Evolutionary conservation across 352 stramenopile genomes (phyloP).

Genomic region (Phytophthora tubulina): DNA sequence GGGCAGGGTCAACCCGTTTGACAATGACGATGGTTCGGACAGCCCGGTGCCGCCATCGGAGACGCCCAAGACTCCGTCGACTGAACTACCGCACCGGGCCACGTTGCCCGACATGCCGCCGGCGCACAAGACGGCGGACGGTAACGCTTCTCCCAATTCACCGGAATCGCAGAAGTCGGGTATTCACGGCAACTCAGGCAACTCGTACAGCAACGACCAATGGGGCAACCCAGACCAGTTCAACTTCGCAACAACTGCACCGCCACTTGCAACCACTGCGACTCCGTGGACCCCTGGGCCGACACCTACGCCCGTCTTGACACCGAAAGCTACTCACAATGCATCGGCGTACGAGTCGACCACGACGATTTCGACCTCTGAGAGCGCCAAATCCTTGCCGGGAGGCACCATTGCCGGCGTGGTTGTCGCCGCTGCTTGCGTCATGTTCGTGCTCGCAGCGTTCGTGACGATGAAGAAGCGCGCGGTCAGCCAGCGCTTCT

Average conservation of each 20-base stretch:
- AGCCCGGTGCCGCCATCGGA: background rate
- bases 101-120: background rate
- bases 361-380: conserved; percentile 17
- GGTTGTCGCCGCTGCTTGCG: conserved; percentile 27
- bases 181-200: background rate
- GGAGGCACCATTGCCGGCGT: conserved; percentile 30
- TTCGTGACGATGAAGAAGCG: conserved; percentile 36
- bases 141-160: background rate
- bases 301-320: conserved; percentile 1
- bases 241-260: conserved; percentile 14
- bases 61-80: background rate
- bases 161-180: background rate
- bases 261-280: conserved; percentile 6
- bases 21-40: conserved; percentile 20
- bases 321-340: conserved; percentile 20
- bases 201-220: conserved; percentile 17
- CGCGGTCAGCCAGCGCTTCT: conserved; percentile 7
- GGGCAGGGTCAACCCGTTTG: conserved; percentile 21
- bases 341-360: conserved; percentile 32
- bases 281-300: conserved; percentile 8
- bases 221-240: conserved; percentile 11
- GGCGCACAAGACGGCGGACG: background rate
- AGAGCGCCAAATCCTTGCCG: background rate
- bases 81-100: conserved; percentile 6
- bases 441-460: conserved; percentile 33